These are phyloP conservation scores for Leccinellum luteum DNA, from an alignment of 768 basidiomycete species.

Conservation along the genomic window DNA sequence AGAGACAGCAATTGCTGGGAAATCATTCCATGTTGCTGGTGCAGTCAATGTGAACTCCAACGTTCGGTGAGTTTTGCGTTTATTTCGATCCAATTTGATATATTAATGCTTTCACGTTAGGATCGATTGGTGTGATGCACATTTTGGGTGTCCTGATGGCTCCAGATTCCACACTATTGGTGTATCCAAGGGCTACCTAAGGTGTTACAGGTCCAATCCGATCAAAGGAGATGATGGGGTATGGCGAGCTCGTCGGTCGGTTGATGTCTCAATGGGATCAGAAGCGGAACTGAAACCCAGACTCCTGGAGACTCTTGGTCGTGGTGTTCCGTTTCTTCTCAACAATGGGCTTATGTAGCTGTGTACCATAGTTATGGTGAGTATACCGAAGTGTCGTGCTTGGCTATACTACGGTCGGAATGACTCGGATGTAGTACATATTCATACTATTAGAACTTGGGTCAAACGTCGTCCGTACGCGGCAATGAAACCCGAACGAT, in stretches of 20 bases:
- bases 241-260: slow-evolving; percentile 15
- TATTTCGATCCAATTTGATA: neutral
- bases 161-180: slow-evolving; percentile 19
- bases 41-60: slow-evolving; percentile 24
- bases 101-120: slow-evolving; percentile 3
- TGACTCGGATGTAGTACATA: too few relatives aligned
- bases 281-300: slow-evolving; percentile 18
- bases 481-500: too few relatives aligned
- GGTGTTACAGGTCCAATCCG: slow-evolving; percentile 26
- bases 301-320: slow-evolving; percentile 15
- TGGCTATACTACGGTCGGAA: too few relatives aligned
- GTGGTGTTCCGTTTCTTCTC: slow-evolving; percentile 7
- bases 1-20: slow-evolving; percentile 14
- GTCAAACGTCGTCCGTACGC: too few relatives aligned
- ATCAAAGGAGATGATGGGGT: slow-evolving; percentile 17
- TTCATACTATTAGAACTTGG: too few relatives aligned
- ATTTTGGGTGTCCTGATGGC: slow-evolving; percentile 21
- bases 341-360: neutral
- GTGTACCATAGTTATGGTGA: too few relatives aligned
- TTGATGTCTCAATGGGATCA: slow-evolving; percentile 24
- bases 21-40: slow-evolving; percentile 13
- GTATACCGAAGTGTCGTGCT: too few relatives aligned
- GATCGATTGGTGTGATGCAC: slow-evolving; percentile 21
- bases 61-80: slow-evolving; percentile 9
- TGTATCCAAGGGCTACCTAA: slow-evolving; percentile 16